phyloP scores from a whole-genome alignment of 805 yeast species.

The Yarrowia sp. region DNA sequence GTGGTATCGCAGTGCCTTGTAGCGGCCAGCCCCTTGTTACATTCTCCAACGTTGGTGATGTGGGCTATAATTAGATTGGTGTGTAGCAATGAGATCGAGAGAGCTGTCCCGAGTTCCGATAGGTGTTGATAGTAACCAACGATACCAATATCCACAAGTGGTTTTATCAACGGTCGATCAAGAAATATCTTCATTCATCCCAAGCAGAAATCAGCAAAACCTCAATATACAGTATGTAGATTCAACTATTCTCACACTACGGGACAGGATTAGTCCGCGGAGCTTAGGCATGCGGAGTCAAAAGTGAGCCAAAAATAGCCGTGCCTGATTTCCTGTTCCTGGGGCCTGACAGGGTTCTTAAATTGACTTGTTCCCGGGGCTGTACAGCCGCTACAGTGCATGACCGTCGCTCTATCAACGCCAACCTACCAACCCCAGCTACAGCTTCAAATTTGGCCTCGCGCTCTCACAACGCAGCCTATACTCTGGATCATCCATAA shows the following conservation, averaged over 20 bases:
- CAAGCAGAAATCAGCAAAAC: no score
- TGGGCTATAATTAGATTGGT: background rate
- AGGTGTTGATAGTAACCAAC: no score
- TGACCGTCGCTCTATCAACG: background rate
- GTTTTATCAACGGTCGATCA: no score
- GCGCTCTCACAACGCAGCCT: background rate
- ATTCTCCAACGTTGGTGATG: conserved; percentile 14
- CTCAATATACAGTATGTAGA: no score
- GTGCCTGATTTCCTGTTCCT: conserved; percentile 2
- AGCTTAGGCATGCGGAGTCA: conserved; percentile 2
- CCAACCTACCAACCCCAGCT: background rate
- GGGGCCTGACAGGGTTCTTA: conserved; percentile 17
- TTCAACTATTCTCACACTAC: no score
- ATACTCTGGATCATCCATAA: background rate
- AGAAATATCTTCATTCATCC: no score
- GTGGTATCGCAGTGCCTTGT: background rate
- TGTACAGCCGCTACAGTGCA: background rate
- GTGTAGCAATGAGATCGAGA: background rate
- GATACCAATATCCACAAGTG: no score
- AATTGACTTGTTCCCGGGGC: background rate
- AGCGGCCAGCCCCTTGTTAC: conserved; percentile 8
- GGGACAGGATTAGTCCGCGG: background rate
- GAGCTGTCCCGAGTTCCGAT: background rate
- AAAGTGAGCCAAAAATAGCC: conserved; percentile 12
- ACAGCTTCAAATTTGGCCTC: background rate